Conservation (phyloP, 495 filamentous ascomycete genomes). For the Neurospora discreta region DNA sequence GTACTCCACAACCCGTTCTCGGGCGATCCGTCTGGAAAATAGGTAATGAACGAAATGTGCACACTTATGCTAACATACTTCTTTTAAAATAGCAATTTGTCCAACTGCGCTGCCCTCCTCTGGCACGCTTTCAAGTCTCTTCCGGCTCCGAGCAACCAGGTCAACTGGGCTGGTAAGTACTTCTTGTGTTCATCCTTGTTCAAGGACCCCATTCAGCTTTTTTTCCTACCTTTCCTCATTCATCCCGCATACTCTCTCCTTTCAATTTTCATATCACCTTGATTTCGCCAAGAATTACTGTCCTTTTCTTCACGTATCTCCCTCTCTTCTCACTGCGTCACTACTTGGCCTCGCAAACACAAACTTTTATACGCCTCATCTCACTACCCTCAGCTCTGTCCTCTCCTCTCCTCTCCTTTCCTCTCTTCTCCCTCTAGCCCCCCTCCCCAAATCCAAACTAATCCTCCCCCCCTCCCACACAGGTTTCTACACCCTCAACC, state of each 20-base stretch:
- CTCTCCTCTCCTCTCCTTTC: neutral
- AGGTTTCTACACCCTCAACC: slow-evolving; percentile 74
- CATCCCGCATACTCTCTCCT: neutral
- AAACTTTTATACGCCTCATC: neutral
- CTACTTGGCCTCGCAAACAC: slow-evolving; percentile 1
- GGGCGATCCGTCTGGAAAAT: neutral
- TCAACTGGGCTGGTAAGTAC: slow-evolving; percentile 73
- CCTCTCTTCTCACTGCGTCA: slow-evolving; percentile 9
- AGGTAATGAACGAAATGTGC: neutral
- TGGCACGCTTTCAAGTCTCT: slow-evolving; percentile 79
- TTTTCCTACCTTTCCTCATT: neutral
- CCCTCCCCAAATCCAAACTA: neutral
- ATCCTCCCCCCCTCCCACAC: neutral
- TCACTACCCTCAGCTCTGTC: neutral
- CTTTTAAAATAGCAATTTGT: slow-evolving; percentile 52
- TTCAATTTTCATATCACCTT: neutral
- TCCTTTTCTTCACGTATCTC: slow-evolving; percentile 4
- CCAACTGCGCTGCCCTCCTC: slow-evolving; percentile 74
- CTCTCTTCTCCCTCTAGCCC: neutral
- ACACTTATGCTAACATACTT: neutral
- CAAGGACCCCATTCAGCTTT: neutral
- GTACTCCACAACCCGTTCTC: neutral
- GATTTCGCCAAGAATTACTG: neutral
- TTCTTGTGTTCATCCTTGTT: neutral
- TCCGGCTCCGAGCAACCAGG: slow-evolving; percentile 54